Conservation (phyloP, 345 rosid genomes). For the Eutrema yunnanense region DNA sequence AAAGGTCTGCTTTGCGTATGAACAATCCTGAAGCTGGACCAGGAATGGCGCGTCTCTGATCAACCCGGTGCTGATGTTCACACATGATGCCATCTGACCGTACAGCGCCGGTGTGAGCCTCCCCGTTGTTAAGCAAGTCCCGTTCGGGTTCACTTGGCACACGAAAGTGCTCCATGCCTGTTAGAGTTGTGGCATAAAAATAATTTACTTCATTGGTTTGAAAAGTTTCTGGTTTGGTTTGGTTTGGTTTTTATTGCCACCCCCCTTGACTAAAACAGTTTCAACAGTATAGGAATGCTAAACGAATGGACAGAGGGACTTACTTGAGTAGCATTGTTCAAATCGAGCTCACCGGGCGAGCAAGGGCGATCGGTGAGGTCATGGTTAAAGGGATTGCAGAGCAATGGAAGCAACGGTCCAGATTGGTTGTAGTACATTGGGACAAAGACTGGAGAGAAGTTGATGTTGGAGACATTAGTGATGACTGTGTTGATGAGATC, state of each 20-base stretch:
- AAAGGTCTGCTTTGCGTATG: slow-evolving; percentile 74
- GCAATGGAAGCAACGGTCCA: slow-evolving; percentile 74
- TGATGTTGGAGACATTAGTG: slow-evolving; percentile 88
- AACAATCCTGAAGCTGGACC: slow-evolving; percentile 65
- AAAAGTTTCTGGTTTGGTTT: too few relatives aligned
- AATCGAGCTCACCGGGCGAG: slow-evolving; percentile 61
- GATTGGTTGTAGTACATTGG: slow-evolving; percentile 85
- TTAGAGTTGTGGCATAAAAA: neutral
- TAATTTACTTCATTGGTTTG: too few relatives aligned
- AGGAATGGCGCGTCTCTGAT: slow-evolving; percentile 60
- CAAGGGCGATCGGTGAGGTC: slow-evolving; percentile 62
- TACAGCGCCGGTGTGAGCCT: slow-evolving; percentile 68
- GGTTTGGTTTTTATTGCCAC: too few relatives aligned
- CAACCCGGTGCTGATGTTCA: slow-evolving; percentile 54
- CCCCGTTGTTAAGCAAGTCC: slow-evolving; percentile 65
- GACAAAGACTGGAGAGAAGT: slow-evolving; percentile 77
- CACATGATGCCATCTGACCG: slow-evolving; percentile 58
- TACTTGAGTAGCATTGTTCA: slow-evolving; percentile 82
- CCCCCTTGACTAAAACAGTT: neutral
- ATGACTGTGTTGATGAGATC: slow-evolving; percentile 80
- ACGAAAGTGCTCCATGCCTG: slow-evolving; percentile 74
- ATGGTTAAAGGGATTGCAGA: slow-evolving; percentile 73
- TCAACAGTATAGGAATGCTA: neutral
- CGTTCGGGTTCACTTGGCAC: slow-evolving; percentile 63
- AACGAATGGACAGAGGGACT: neutral